Evolutionary conservation across 177 flowering plant genomes (phyloP), one percentile per base, ranked within the genome.

Genomic region (Vitis hybrid): DNA sequence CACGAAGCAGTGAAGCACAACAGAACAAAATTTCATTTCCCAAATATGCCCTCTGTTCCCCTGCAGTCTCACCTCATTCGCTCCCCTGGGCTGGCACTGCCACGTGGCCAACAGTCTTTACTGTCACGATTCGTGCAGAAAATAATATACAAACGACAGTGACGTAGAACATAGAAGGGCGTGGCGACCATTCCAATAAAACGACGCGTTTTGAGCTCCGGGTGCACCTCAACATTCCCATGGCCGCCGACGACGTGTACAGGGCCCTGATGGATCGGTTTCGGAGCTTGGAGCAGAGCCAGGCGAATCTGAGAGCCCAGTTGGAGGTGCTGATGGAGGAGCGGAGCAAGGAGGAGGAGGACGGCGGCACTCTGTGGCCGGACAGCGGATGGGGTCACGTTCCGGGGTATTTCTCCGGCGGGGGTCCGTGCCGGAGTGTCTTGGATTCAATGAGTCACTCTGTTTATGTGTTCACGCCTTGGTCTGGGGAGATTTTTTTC

Each of bases 391-490:
- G 66, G 71, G 76, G 71, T 1, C 15, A 1, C 16, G 0, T 81
- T 13, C 81, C 85, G 2, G 90, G 94, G 2, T 62, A 49, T 39
- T 85, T 78, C 71, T 39, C 18, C 3, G 65, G 34, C 5, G 66
- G 67, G n/a, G 65, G 73, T 73, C 85, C 87, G 15, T 84, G 77
- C 74, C 68, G 72, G 73, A 86, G 71, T 1, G 78, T 85, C 48
- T 79, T 91, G 85, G 84, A 88, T 29, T 76, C 76, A 16, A 80
- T 91, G 70, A 93, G 97, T 14, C 88, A 88, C 68, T 94, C 94
- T 3, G 78, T 91, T 78, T 68, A 82, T 70, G 81, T 90, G 10
- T 79, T 76, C 61, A 67, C 73, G 62, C 81, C 82, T 78, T 69
- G 79, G 19, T 69, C 90, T 59, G 88, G 85, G 14, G 81, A 88